phyloP scores from a whole-genome alignment of 345 rosid genomes.

The Bruguiera sexangula region DNA sequence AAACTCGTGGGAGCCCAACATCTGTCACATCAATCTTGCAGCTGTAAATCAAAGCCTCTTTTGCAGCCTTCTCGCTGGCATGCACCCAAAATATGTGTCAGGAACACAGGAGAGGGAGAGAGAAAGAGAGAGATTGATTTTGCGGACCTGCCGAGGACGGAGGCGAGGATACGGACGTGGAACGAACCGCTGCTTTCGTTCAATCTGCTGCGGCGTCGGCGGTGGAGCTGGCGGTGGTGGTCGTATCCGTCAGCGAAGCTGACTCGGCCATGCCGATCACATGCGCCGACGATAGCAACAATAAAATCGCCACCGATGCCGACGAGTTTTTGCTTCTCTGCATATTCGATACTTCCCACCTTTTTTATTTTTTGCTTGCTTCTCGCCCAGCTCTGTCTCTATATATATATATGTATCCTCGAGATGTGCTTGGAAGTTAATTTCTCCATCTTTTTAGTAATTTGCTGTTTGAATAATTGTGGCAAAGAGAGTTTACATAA shows the following conservation, averaged over 20 bases:
- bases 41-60: conserved; percentile 64
- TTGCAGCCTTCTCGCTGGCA: conserved; percentile 73
- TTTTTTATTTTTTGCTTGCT: not conserved
- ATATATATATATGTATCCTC: no score
- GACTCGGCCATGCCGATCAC: conserved; percentile 41
- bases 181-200: conserved; percentile 45
- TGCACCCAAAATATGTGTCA: not conserved
- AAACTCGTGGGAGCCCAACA: no score
- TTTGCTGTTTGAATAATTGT: no score
- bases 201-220: conserved; percentile 12
- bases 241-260: not conserved
- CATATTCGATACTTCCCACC: not conserved
- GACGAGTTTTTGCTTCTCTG: not conserved
- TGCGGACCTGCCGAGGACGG: conserved; percentile 68
- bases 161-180: conserved; percentile 69
- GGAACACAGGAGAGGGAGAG: not conserved
- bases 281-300: not conserved
- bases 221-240: conserved; percentile 19
- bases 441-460: no score
- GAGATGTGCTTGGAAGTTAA: no score
- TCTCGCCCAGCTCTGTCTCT: not conserved
- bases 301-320: not conserved
- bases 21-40: conserved; percentile 35
- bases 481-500: no score
- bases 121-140: not conserved